Base-by-base conservation (phyloP, 2,329 filamentous ascomycete genomes). In the Fusarium nanum region DNA sequence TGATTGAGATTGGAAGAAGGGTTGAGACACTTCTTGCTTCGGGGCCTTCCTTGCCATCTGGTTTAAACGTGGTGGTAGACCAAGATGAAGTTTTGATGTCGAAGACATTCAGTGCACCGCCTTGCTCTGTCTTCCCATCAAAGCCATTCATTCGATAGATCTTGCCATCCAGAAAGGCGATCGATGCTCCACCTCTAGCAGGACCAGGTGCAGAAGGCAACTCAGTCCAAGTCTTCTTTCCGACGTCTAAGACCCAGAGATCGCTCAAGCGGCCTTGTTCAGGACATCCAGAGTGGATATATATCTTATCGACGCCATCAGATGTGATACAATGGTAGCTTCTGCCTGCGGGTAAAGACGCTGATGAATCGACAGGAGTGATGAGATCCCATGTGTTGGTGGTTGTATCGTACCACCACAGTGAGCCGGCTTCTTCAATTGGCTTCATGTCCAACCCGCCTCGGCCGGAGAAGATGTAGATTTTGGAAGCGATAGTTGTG, bases 261-360 rank as follows among this genome's bases (percentile, higher is more conserved):
- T 61, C 59, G 4, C 18, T 20, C 1, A 61, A 1, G 0, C 59
- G 6, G 6, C 32, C 46, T 2, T 61, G 28, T 4, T 37, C 56
- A 2, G 45, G 59, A 5, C 59, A 61, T 9, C 59, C 59, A n/a
- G 59, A 60, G 5, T 60, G 59, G 1, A 61, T 11, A 5, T 60
- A 60, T 0, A 61, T 2, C 5, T 60, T 10, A 7, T n/a, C 13
- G 2, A 25, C 13, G 0, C 45, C 37, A 22, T 61, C 3, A 0
- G 59, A 61, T 1, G 56, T 25, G n/a, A 60, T 18, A 8, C 59
- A 61, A 10, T 61, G 56, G 2, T 61, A 61, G 4, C 59, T 60
- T 30, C 59, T 12, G 0, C 59, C 59, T 5, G 7, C 45, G 2
- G 56, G 59, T 3, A 60, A 45, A 1, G 18, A 2, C 2, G 13